Conservation (phyloP, 2,329 filamentous ascomycete genomes). For the Teratosphaeria gauchensis region DNA sequence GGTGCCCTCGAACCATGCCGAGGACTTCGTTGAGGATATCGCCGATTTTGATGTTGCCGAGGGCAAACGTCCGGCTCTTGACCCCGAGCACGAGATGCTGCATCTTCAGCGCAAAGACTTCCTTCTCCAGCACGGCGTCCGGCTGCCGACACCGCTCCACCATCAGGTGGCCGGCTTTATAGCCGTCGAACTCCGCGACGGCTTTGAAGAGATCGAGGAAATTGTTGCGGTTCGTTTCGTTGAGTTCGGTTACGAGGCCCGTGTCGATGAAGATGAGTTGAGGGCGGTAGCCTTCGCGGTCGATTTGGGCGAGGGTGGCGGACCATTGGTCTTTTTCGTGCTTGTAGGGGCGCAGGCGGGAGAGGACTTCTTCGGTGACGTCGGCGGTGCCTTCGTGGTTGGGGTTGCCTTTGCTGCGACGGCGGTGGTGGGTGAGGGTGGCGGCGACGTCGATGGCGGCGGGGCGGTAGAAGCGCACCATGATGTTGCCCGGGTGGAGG, state of each 20-base stretch:
- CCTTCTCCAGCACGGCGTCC: slow-evolving; percentile 75
- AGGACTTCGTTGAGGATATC: slow-evolving; percentile 88
- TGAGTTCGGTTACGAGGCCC: slow-evolving; percentile 87
- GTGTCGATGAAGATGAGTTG: slow-evolving; percentile 98
- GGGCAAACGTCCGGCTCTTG: slow-evolving; percentile 79
- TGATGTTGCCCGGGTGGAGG: slow-evolving; percentile 94
- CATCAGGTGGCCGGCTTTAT: slow-evolving; percentile 91
- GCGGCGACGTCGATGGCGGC: slow-evolving; percentile 54
- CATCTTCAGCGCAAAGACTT: slow-evolving; percentile 93
- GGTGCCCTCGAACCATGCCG: slow-evolving; percentile 81
- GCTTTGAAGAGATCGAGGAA: slow-evolving; percentile 95
- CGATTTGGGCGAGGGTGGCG: slow-evolving; percentile 63
- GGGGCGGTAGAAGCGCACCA: slow-evolving; percentile 95
- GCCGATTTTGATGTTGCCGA: slow-evolving; percentile 92
- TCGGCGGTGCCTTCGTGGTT: slow-evolving; percentile 47
- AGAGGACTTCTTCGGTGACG: slow-evolving; percentile 78
- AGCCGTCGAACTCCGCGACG: slow-evolving; percentile 92
- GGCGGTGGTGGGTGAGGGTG: slow-evolving; percentile 10
- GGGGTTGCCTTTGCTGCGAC: slow-evolving; percentile 20
- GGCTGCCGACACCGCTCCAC: slow-evolving; percentile 90
- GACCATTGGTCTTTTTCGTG: slow-evolving; percentile 59
- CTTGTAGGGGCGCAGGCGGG: slow-evolving; percentile 65
- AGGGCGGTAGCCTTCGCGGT: slow-evolving; percentile 79
- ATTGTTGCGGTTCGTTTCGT: slow-evolving; percentile 73
- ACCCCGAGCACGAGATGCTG: slow-evolving; percentile 88